Evolutionary conservation across 2,329 filamentous ascomycete genomes (phyloP).

Genomic region (Colletotrichum spinosum): DNA sequence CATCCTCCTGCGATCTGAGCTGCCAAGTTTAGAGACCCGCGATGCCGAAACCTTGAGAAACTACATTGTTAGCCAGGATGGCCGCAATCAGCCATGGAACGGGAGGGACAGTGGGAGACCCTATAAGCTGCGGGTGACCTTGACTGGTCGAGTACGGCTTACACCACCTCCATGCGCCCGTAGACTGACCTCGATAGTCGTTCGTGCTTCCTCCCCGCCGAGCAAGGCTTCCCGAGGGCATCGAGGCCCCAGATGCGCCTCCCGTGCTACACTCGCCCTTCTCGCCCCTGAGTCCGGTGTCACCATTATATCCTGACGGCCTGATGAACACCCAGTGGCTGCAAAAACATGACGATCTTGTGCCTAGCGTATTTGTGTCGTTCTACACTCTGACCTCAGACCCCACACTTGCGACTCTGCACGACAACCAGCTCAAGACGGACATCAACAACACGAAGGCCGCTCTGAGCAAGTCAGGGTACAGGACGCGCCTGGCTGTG

Average conservation of each 20-base stretch:
- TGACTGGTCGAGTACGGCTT: constrained; percentile 80
- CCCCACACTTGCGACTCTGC: constrained; percentile 77
- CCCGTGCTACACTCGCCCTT: constrained; percentile 87
- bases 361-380: constrained; percentile 83
- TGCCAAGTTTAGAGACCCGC: constrained; percentile 73
- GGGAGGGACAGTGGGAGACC: constrained; percentile 62
- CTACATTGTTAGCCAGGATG: constrained; percentile 75
- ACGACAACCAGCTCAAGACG: constrained; percentile 87
- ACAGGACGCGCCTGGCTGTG: constrained; percentile 82
- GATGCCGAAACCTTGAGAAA: constrained; percentile 74
- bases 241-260: constrained; percentile 59
- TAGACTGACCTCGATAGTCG: constrained; percentile 55
- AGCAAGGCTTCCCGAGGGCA: constrained; percentile 63
- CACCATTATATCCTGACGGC: constrained; percentile 89
- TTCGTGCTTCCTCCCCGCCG: constrained; percentile 69
- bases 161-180: constrained; percentile 35
- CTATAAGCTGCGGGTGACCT: constrained; percentile 76
- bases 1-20: constrained; percentile 75
- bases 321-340: constrained; percentile 86
- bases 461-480: constrained; percentile 75
- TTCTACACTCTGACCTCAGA: constrained; percentile 85
- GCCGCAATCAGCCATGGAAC: constrained; percentile 75
- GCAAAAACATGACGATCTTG: constrained; percentile 85
- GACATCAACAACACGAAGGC: constrained; percentile 85
- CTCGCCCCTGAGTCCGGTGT: constrained; percentile 87